Conservation (phyloP, 2,329 filamentous ascomycete genomes). For the Clathrospora elynae region DNA sequence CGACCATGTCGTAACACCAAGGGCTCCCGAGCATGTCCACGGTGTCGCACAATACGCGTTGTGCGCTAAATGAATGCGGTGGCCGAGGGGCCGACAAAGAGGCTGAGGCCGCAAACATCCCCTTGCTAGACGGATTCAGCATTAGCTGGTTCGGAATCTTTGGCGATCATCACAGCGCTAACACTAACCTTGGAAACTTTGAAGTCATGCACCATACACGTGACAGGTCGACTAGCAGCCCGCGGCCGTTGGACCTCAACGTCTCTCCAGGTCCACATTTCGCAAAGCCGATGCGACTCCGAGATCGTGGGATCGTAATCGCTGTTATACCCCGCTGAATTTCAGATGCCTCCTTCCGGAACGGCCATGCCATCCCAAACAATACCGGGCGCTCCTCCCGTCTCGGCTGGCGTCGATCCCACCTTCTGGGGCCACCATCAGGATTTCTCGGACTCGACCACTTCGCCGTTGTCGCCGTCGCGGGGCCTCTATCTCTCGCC, state of each 20-base stretch:
- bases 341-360: slow-evolving; percentile 24
- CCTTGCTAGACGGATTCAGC: slow-evolving; percentile 13
- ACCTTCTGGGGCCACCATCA: slow-evolving; percentile 41
- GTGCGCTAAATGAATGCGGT: slow-evolving; percentile 1
- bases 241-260: slow-evolving; percentile 29
- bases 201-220: slow-evolving; percentile 16
- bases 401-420: slow-evolving; percentile 41
- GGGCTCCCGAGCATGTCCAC: slow-evolving; percentile 3
- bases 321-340: slow-evolving; percentile 7
- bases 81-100: slow-evolving; percentile 10
- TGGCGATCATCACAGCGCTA: slow-evolving; percentile 6
- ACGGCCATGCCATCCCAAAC: slow-evolving; percentile 38
- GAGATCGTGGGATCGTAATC: slow-evolving; percentile 13
- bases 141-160: slow-evolving; percentile 4
- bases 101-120: slow-evolving; percentile 10
- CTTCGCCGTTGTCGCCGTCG: slow-evolving; percentile 25
- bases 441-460: slow-evolving; percentile 34
- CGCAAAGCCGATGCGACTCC: slow-evolving; percentile 18
- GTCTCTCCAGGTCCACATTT: slow-evolving; percentile 31
- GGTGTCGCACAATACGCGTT: slow-evolving; percentile 4
- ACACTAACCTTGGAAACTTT: neutral
- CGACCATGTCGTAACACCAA: slow-evolving; percentile 8
- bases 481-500: slow-evolving; percentile 41
- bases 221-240: slow-evolving; percentile 20
- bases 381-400: slow-evolving; percentile 29